Conservation (phyloP, 164 flowering plant species). For the Amborella trichopoda region DNA sequence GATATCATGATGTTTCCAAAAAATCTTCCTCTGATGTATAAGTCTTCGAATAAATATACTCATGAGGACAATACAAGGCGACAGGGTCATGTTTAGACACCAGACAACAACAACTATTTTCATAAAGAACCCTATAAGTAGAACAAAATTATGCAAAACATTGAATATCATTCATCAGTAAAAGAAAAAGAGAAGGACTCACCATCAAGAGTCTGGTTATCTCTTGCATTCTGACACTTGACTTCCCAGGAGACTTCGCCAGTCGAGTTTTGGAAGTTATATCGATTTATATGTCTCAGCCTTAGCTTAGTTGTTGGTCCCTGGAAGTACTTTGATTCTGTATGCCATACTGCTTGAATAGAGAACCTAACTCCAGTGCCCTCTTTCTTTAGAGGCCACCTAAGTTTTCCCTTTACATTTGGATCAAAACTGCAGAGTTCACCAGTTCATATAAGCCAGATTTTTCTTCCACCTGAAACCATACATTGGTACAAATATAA, state of each 20-base stretch:
- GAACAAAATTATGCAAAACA: too few relatives aligned
- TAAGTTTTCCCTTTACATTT: conserved; percentile 35
- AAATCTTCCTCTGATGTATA: too few relatives aligned
- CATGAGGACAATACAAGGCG: too few relatives aligned
- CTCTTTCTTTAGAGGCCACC: conserved; percentile 50
- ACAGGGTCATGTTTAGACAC: too few relatives aligned
- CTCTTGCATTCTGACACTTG: conserved; percentile 26
- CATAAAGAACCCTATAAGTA: too few relatives aligned
- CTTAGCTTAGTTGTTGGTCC: conserved; percentile 22
- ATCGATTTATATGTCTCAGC: conserved; percentile 42
- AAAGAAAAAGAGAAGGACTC: conserved; percentile 1
- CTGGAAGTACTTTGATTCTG: conserved; percentile 16
- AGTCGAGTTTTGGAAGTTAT: conserved; percentile 26
- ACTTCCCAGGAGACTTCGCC: conserved; percentile 37
- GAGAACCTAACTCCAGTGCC: conserved; percentile 24
- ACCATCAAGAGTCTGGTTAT: conserved; percentile 19
- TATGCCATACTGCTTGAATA: conserved; percentile 43
- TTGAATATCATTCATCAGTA: too few relatives aligned
- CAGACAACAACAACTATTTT: too few relatives aligned
- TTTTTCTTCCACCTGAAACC: conserved; percentile 36
- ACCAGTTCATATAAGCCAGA: conserved; percentile 21
- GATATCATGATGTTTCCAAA: too few relatives aligned
- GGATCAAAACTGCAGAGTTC: conserved; percentile 36
- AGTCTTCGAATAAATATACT: too few relatives aligned
- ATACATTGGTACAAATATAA: too few relatives aligned